Base-by-base conservation (phyloP, 2,329 filamentous ascomycete genomes). In the Cladosporium sp. region DNA sequence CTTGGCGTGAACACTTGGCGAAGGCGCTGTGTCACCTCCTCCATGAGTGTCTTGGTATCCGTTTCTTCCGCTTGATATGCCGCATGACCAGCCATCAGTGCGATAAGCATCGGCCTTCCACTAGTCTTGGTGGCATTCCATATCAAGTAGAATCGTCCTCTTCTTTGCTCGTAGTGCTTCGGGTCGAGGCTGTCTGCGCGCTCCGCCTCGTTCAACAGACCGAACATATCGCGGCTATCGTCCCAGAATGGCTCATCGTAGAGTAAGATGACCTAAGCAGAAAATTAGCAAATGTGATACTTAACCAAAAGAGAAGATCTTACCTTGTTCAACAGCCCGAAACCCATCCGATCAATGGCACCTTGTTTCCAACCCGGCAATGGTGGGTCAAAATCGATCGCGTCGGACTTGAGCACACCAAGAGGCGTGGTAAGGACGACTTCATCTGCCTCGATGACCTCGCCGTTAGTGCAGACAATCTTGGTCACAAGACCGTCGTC, bases 91-190 rank as follows among this genome's bases (percentile, higher is more conserved):
- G 94, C 94, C 94, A 99, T 97, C 32, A 99, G 85, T 10, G 92
- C 95, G 68, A 98, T 88, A 28, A 97, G 84, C 61, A 93, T 92
- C 41, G 81, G 95, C 41, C 96, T 83, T 0, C 96, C 96, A 55
- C 91, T 93, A 3, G 92, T 96, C 71, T 92, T 92, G 67, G 93
- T 90, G 64, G 93, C 92, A 73, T 99, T 98, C 87, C 97, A 98
- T 87, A 97, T 98, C 72, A 99, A 87, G 74, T 98, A 99, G 79
- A 97, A 97, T 28, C 93, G 90, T n/a, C 94, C 94, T 63, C 94
- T 88, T 68, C 88, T 89, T 3, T 85, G 82, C 5, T 88, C 83
- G 74, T 98, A 98, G 70, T 97, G 91, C 60, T 86, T 86, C 73
- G 96, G 92, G 54, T 88, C 83, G 64, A 93, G 84, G 74, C 92